Conservation (phyloP, 805 yeast genomes). For the Nakazawaea siamensis region DNA sequence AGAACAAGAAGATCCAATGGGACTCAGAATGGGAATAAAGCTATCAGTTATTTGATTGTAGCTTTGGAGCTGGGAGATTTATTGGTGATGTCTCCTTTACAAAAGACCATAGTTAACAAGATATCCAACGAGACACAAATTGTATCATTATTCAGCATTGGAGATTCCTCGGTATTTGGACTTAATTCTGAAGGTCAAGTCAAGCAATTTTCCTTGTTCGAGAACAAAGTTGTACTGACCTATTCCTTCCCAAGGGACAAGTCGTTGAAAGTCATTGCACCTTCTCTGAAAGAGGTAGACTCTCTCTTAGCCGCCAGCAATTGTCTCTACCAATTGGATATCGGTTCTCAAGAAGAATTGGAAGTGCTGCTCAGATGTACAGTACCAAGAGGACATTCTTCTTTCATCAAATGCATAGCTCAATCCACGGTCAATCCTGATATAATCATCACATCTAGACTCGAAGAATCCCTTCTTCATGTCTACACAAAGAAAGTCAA, state of each 20-base stretch:
- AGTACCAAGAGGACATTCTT: conserved; percentile 23
- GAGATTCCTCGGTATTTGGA: conserved; percentile 20
- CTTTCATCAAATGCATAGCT: conserved; percentile 25
- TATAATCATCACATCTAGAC: conserved; percentile 26
- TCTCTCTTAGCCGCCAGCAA: conserved; percentile 21
- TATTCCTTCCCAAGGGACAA: conserved; percentile 14
- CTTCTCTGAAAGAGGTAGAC: conserved; percentile 19
- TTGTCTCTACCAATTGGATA: conserved; percentile 14
- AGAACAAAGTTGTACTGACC: conserved; percentile 15
- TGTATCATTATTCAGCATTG: conserved; percentile 18
- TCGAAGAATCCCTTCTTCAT: conserved; percentile 22
- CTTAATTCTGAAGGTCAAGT: conserved; percentile 18
- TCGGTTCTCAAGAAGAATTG: conserved; percentile 19
- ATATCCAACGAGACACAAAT: conserved; percentile 24
- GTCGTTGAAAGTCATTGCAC: conserved; percentile 16
- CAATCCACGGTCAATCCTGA: conserved; percentile 24
- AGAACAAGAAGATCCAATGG: conserved; percentile 19
- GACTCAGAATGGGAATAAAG: conserved; percentile 1
- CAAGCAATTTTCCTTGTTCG: conserved; percentile 19
- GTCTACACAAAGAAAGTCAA: conserved; percentile 23
- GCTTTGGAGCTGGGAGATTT: conserved; percentile 29
- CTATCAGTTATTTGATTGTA: conserved; percentile 22
- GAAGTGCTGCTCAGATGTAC: conserved; percentile 24
- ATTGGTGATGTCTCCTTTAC: conserved; percentile 33
- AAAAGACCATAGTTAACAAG: conserved; percentile 28